Conservation (phyloP, 108 stramenopile species). For the Epithemia pelagica region DNA sequence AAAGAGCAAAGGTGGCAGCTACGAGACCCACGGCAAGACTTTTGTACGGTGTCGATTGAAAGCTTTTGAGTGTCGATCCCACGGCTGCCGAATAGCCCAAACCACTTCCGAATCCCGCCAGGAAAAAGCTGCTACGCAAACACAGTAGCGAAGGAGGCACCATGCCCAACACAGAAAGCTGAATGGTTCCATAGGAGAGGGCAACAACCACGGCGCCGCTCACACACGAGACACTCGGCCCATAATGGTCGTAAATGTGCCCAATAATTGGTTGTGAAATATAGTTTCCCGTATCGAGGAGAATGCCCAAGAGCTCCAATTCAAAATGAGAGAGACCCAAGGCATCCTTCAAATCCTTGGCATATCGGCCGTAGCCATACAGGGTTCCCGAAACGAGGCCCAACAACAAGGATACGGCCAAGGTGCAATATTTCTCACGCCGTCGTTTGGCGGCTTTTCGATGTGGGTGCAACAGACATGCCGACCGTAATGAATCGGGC, state of each 20-base stretch:
- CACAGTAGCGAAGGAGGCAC: not conserved
- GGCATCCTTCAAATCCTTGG: constrained; percentile 15
- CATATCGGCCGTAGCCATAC: constrained; percentile 30
- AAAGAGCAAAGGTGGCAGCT: constrained; percentile 15
- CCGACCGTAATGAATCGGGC: too few relatives aligned
- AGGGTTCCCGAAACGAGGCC: constrained; percentile 24
- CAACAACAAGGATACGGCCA: constrained; percentile 6
- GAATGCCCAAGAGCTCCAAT: constrained; percentile 22
- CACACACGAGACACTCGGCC: constrained; percentile 21
- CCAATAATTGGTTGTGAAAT: constrained; percentile 23
- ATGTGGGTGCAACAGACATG: not conserved
- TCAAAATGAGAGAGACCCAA: constrained; percentile 11
- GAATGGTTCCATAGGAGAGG: constrained; percentile 14
- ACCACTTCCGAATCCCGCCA: constrained; percentile 28
- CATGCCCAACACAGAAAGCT: not conserved
- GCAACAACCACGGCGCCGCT: constrained; percentile 15
- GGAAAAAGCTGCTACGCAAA: constrained; percentile 5
- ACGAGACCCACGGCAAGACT: constrained; percentile 18
- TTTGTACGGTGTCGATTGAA: constrained; percentile 8
- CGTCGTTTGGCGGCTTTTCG: not conserved
- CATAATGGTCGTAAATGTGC: constrained; percentile 22
- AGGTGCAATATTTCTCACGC: not conserved
- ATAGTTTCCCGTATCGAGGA: constrained; percentile 23
- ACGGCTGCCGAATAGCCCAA: constrained; percentile 22
- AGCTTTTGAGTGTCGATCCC: constrained; percentile 17